A percentile compares a stretch with the other conserved stretches of the same genome.
phyloP scores from a whole-genome alignment of 2,329 filamentous ascomycete genomes.

The Monosporascus sp. region DNA sequence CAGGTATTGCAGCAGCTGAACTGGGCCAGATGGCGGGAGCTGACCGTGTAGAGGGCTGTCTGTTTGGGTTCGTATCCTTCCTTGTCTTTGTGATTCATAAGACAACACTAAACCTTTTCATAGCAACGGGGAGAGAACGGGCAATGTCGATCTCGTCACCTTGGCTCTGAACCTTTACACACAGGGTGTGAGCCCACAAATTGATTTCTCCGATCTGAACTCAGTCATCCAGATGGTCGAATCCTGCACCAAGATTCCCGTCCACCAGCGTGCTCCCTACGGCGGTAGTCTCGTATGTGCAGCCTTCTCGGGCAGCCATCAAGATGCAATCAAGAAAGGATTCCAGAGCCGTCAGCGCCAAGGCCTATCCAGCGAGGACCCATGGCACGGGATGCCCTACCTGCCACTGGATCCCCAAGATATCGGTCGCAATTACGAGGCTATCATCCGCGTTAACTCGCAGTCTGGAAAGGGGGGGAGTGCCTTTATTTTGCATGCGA shows the following conservation, averaged over 20 bases:
- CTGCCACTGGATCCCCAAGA: slow-evolving; percentile 89
- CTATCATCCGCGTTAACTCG: slow-evolving; percentile 95
- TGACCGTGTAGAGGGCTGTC: slow-evolving; percentile 86
- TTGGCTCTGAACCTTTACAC: slow-evolving; percentile 92
- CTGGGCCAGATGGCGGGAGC: slow-evolving; percentile 95
- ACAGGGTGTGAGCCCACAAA: slow-evolving; percentile 75
- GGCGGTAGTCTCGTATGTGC: slow-evolving; percentile 87
- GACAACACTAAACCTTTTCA: no score
- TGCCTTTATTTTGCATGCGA: slow-evolving; percentile 87
- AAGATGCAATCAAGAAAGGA: slow-evolving; percentile 94
- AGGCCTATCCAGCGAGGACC: slow-evolving; percentile 54
- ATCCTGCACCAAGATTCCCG: slow-evolving; percentile 88
- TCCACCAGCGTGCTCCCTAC: slow-evolving; percentile 86
- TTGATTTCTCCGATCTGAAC: slow-evolving; percentile 89
- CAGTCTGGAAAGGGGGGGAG: slow-evolving; percentile 92
- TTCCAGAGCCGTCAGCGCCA: slow-evolving; percentile 65
- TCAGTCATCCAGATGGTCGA: slow-evolving; percentile 85
- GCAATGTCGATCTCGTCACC: slow-evolving; percentile 92
- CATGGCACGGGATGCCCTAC: slow-evolving; percentile 77
- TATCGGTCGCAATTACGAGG: slow-evolving; percentile 92
- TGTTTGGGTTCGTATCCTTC: slow-evolving; percentile 46
- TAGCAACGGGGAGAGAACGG: slow-evolving; percentile 90
- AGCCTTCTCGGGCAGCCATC: slow-evolving; percentile 87
- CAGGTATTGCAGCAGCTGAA: slow-evolving; percentile 72
- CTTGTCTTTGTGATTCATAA: no score